Conservation (phyloP, 1,284 basidiomycete species). For the Sphagnurus paluster region DNA sequence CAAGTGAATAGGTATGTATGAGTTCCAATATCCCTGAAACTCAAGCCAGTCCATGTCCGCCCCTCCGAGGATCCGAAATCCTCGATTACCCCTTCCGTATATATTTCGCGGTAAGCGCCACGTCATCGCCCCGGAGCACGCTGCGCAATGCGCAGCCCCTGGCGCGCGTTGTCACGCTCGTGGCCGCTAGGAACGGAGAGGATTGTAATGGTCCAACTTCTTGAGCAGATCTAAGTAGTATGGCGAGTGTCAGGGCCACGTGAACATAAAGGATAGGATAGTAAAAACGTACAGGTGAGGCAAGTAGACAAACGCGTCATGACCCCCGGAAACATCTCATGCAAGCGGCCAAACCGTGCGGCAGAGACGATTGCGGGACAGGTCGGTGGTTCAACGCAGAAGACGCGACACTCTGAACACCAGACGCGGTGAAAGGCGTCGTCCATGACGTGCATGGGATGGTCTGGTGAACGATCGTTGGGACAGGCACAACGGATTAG, state of each 20-base stretch:
- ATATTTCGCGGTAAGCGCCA: not conserved
- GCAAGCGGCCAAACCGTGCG: conserved; percentile 12
- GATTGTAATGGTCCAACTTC: conserved; percentile 2
- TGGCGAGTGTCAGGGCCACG: not conserved
- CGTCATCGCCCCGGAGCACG: not conserved
- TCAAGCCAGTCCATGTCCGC: not conserved
- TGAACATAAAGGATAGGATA: not conserved
- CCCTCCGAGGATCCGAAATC: not conserved
- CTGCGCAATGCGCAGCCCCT: not conserved
- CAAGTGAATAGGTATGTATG: conserved; percentile 2
- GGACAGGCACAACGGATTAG: conserved; percentile 35
- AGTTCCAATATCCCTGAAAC: not conserved
- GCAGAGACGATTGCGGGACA: conserved; percentile 21
- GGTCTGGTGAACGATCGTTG: conserved; percentile 26
- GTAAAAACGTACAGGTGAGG: conserved; percentile 17
- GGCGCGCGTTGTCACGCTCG: not conserved
- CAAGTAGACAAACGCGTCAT: conserved; percentile 16
- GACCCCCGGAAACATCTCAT: conserved; percentile 14
- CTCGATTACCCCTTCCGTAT: not conserved
- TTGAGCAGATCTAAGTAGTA: conserved; percentile 8
- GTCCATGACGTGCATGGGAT: conserved; percentile 29
- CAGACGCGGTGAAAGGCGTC: conserved; percentile 35
- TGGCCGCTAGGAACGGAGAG: conserved; percentile 1
- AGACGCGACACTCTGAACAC: conserved; percentile 32
- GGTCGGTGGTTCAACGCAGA: conserved; percentile 27